Evolutionary conservation across 2,329 filamentous ascomycete species (phyloP), one percentile per base, ranked within the genome.

Genomic region (Dichotomopilus funicola): DNA sequence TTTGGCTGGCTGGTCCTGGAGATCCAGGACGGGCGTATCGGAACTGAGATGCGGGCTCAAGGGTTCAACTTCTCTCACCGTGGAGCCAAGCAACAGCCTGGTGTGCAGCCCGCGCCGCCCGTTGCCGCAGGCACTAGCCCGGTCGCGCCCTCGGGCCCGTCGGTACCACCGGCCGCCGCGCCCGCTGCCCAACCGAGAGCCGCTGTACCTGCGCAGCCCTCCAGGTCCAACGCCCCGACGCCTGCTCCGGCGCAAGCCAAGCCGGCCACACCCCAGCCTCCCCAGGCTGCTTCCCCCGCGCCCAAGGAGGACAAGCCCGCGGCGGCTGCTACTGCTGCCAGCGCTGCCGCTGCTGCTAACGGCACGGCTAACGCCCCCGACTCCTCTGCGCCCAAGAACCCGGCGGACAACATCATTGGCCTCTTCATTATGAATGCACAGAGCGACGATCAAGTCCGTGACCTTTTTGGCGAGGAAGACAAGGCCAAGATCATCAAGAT

Each of bases 31-130:
- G 94, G 94, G 51, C 86, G 94, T 44, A 97, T 99, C 64, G 94
- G 91, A 47, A 99, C 94, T 0, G 94, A 99, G 74, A 99, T 99
- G 94, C 86, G 91, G 61, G 94, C 94, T 27, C 94, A 99, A 68
- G 94, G 94, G 43, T 99, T 99, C 81, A 99, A 99, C 79, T 99
- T 99, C 71, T 91, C 94, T 31, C 94, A 99, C 71, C 87, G 94
- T 65, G 89, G 88, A 61, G 86, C 88, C 55, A 97, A 97, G 77
- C 85, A 88, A 68, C 78, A 78, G 61, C 69, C 73, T 34, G 73
- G 70, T 13, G 64, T 44, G 1, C 53, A 68, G 37, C 55, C 57
- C 65, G 71, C 72, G 59, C 69, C 72, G 57, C 7, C 40, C 40
- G 12, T 13, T 6, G 65, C 67, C 71, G 62, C 71, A 68, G 53